These are phyloP conservation scores for Phlegmacium glaucopus DNA, from an alignment of 768 basidiomycete species.

Conservation along the genomic window DNA sequence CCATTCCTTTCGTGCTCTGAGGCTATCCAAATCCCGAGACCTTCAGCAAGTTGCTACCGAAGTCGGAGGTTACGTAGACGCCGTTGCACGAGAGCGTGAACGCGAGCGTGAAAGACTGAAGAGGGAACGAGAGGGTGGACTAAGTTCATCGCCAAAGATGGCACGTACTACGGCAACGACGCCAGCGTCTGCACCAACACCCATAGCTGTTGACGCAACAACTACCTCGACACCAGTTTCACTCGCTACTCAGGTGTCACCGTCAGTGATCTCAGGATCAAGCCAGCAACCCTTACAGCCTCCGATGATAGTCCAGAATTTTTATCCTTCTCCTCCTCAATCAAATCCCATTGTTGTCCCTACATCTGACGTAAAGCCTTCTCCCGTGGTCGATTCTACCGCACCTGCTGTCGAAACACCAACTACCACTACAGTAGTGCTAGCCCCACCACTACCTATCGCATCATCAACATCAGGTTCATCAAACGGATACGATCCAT, in stretches of 20 bases:
- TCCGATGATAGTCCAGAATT: conserved; percentile 31
- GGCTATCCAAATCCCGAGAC: conserved; percentile 47
- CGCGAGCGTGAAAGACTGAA: conserved; percentile 72
- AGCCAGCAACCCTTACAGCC: conserved; percentile 14
- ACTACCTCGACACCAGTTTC: neutral
- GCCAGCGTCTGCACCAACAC: conserved; percentile 1
- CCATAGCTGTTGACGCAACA: neutral
- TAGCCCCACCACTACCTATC: conserved; percentile 8
- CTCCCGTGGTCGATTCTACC: conserved; percentile 20
- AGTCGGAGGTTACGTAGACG: conserved; percentile 70
- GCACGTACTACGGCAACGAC: conserved; percentile 25
- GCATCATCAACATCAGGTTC: conserved; percentile 16
- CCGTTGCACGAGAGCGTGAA: conserved; percentile 73
- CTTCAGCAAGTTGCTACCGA: conserved; percentile 54
- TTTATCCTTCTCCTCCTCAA: conserved; percentile 64
- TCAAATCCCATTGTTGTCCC: conserved; percentile 30
- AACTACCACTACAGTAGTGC: neutral
- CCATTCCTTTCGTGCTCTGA: conserved; percentile 47
- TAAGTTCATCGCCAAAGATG: conserved; percentile 31
- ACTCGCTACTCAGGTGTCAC: neutral
- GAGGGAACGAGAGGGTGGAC: conserved; percentile 54
- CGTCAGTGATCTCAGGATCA: neutral
- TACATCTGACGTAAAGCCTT: conserved; percentile 20
- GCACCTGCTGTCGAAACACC: conserved; percentile 5
- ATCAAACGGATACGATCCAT: conserved; percentile 38